Evolutionary conservation across 805 yeast species (phyloP).

Genomic region (Hanseniaspora mollemarum): DNA sequence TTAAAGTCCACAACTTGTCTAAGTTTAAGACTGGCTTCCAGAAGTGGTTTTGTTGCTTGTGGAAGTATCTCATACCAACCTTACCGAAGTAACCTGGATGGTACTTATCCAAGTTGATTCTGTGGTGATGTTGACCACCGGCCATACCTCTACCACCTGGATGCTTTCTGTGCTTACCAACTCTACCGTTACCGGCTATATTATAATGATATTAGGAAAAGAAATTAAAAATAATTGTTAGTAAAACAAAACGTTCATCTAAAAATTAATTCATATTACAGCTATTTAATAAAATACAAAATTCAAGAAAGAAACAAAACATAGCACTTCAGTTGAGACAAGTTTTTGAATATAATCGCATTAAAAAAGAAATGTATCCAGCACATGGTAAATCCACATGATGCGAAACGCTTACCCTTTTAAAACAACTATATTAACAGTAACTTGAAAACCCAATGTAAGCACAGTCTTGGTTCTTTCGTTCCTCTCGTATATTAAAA

Average conservation of each 20-base stretch:
- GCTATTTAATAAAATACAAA: neutral
- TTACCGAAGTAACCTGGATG: constrained; percentile 99
- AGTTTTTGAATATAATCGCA: neutral
- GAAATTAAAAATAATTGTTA: constrained; percentile 3
- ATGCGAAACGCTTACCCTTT: neutral
- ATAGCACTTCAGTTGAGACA: neutral
- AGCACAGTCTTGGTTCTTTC: constrained; percentile 32
- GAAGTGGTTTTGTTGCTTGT: constrained; percentile 84
- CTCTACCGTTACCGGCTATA: constrained; percentile 99
- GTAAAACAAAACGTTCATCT: constrained; percentile 1
- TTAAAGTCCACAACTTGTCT: constrained; percentile 96
- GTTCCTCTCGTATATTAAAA: constrained; percentile 25
- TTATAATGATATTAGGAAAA: constrained; percentile 3
- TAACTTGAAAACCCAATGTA: neutral
- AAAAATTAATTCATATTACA: neutral
- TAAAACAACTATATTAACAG: neutral
- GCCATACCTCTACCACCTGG: constrained; percentile 99
- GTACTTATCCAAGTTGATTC: constrained; percentile 99
- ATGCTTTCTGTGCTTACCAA: constrained; percentile 99
- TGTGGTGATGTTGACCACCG: constrained; percentile 99
- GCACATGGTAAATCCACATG: too few species aligned
- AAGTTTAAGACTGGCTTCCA: constrained; percentile 98
- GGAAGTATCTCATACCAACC: constrained; percentile 99
- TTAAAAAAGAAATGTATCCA: constrained; percentile 2
- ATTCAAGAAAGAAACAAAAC: constrained; percentile 10